Percentiles rank a stretch among this genome's conserved stretches.
These are phyloP conservation scores for Fermentozyma sake DNA, from an alignment of 1,139 yeast species.

Conservation along the genomic window DNA sequence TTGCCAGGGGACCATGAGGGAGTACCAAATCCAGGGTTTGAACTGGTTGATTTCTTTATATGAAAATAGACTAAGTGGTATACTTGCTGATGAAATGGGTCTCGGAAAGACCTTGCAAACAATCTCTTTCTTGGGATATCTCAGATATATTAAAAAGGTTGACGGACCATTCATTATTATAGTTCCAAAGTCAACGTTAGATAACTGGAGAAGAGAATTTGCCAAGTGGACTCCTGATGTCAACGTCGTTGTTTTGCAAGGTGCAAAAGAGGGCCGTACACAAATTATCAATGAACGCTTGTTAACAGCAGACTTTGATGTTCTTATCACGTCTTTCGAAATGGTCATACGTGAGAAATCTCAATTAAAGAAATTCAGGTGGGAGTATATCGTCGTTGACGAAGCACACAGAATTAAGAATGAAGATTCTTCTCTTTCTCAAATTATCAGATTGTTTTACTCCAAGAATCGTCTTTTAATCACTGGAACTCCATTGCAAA, in stretches of 20 bases:
- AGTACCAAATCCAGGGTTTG: conserved; percentile 59
- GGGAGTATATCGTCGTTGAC: conserved; percentile 94
- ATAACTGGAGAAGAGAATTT: conserved; percentile 94
- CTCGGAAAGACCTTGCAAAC: conserved; percentile 47
- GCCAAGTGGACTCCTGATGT: conserved; percentile 97
- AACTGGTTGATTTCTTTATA: conserved; percentile 45
- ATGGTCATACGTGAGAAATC: conserved; percentile 88
- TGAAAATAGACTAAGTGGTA: conserved; percentile 43
- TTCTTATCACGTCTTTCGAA: conserved; percentile 85
- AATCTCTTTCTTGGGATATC: conserved; percentile 70
- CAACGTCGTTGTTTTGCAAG: conserved; percentile 78
- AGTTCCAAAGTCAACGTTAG: conserved; percentile 92
- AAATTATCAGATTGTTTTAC: conserved; percentile 80
- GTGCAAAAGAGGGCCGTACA: conserved; percentile 74
- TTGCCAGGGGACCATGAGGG: conserved; percentile 65
- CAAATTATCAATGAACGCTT: conserved; percentile 56
- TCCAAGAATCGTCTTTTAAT: conserved; percentile 81
- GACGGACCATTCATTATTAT: conserved; percentile 89
- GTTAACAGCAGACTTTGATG: conserved; percentile 77
- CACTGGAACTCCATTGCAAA: conserved; percentile 95
- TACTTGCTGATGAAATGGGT: conserved; percentile 50
- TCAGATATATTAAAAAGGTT: conserved; percentile 71
- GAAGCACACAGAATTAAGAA: conserved; percentile 97
- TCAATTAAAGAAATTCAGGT: conserved; percentile 71
- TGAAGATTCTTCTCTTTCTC: conserved; percentile 86